Evolutionary conservation across 2,329 filamentous ascomycete species (phyloP), one percentile per base, ranked within the genome.

Genomic region (Tolypocladium amazonense): DNA sequence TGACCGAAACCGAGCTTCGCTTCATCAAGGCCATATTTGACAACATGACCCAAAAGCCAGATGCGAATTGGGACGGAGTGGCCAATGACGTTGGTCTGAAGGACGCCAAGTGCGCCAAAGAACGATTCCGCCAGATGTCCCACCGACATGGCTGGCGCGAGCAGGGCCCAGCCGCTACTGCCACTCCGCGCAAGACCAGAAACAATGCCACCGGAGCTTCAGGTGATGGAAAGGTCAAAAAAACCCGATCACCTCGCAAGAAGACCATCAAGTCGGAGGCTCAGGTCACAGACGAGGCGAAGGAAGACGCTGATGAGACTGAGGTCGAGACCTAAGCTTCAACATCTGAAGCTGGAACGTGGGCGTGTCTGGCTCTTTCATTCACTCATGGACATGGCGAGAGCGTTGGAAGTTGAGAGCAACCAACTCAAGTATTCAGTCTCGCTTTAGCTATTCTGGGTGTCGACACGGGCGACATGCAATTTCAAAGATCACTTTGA

Each of bases 21-120:
- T 75, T 77, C 65, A 70, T 77, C 65, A 74, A 75, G 59, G 71
- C 72, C 15, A 67, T 77, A 45, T 76, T 77, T 61, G 70, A 75
- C 64, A 73, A 76, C 64, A 75, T 77, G 71, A 72, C 66, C 6
- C 64, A 71, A 52, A 75, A 73, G 62, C 73, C 73, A 8, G 72
- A 76, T 9, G 71, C 77, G 35, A 68, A 80, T 65, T 80, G 73
- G 69, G 67, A 73, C 20, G 63, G 67, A 1, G 71, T 79, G 47
- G 77, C 76, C 5, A 11, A 50, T 2, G 64, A 67, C 15, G 62
- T 75, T 18, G 69, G 69, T 4, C 70, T 78, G 58, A 76, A 77
- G 60, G 72, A 76, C 56, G 72, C 68, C 57, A 76, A 74, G 56
- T 76, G 74, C 60, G 75, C 75, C 61, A 75, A 73, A 58, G 72